These are phyloP conservation scores for Chrysoporthe cubensis DNA, from an alignment of 2,329 filamentous ascomycete genomes.

Conservation along the genomic window DNA sequence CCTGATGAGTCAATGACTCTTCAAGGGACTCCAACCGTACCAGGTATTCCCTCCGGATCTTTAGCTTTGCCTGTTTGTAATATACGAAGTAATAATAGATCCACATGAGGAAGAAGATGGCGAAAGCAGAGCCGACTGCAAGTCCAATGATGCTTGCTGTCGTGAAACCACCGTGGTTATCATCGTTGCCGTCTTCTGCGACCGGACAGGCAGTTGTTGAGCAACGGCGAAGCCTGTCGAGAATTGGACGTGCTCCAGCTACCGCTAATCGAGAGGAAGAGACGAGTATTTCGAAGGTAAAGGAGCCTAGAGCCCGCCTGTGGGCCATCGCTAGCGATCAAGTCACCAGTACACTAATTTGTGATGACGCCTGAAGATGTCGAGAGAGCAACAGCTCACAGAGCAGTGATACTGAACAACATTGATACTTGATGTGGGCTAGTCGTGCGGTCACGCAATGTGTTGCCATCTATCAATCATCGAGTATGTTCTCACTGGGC, in stretches of 20 bases:
- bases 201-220: neutral
- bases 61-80: slow-evolving; percentile 11
- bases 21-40: neutral
- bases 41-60: neutral
- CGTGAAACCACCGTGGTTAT: slow-evolving; percentile 5
- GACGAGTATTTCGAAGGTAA: neutral
- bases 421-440: neutral
- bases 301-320: neutral
- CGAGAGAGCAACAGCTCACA: slow-evolving; percentile 6
- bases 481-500: neutral
- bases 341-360: neutral
- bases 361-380: neutral
- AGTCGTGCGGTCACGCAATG: neutral
- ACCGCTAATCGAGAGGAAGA: neutral
- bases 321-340: slow-evolving; percentile 2
- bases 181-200: neutral
- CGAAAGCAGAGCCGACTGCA: slow-evolving; percentile 85
- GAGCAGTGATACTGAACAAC: neutral
- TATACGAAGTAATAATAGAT: slow-evolving; percentile 11
- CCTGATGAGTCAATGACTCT: neutral
- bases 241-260: neutral
- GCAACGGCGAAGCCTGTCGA: neutral
- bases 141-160: slow-evolving; percentile 64
- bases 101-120: slow-evolving; percentile 63
- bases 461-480: neutral